Conservation (phyloP, 176 grass and related monocot genomes). For the Avena atlantica region DNA sequence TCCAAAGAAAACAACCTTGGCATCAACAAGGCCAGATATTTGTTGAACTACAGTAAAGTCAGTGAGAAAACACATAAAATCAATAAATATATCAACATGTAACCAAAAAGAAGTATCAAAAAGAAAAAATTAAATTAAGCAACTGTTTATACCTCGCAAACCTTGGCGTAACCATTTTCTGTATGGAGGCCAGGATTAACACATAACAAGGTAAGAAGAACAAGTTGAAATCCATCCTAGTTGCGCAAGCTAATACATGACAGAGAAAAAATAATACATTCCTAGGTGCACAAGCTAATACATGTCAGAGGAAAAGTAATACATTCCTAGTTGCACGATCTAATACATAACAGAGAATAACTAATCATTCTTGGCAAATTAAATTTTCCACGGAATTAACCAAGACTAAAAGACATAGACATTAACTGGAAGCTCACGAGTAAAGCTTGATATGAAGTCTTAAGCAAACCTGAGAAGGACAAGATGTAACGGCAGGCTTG, state of each 20-base stretch:
- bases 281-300: too few relatives aligned
- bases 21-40: not conserved
- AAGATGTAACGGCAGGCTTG: slow-evolving; percentile 69
- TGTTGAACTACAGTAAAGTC: not conserved
- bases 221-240: not conserved
- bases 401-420: not conserved
- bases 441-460: not conserved
- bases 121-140: too few relatives aligned
- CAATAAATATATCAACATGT: not conserved
- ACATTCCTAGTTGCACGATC: not conserved
- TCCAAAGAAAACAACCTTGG: not conserved
- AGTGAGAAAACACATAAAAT: not conserved
- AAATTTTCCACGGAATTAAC: not conserved
- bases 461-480: slow-evolving; percentile 73
- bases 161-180: too few relatives aligned
- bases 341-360: not conserved
- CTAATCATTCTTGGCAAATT: not conserved
- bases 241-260: too few relatives aligned
- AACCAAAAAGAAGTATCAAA: not conserved
- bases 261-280: too few relatives aligned
- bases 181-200: too few relatives aligned
- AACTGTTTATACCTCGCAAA: too few relatives aligned
- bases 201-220: too few relatives aligned
- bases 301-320: too few relatives aligned
- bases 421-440: not conserved